Conservation (phyloP, 2,329 filamentous ascomycete genomes). For the Macrophomina phaseolina region DNA sequence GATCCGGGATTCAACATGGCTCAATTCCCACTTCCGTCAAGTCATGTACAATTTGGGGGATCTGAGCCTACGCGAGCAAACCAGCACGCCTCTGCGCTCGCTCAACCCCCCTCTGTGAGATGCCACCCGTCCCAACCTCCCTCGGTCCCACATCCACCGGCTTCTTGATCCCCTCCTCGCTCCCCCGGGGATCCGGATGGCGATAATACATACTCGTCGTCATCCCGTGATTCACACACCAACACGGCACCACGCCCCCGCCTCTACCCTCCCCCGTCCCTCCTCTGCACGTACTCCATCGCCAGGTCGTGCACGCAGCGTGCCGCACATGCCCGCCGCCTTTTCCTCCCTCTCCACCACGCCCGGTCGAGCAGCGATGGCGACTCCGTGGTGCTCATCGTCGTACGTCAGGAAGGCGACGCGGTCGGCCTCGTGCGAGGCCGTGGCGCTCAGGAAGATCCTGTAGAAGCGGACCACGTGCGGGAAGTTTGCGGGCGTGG, state of each 20-base stretch:
- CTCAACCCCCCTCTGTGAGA: not conserved
- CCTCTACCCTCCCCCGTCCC: constrained; percentile 38
- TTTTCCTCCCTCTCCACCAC: constrained; percentile 32
- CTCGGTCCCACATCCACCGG: constrained; percentile 28
- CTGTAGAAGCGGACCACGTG: constrained; percentile 47
- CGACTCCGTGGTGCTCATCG: constrained; percentile 56
- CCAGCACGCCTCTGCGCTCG: not conserved
- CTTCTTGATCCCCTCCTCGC: constrained; percentile 31
- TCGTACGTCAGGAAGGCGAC: constrained; percentile 53
- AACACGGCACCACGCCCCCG: constrained; percentile 48
- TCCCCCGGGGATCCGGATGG: constrained; percentile 51
- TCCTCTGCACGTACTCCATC: constrained; percentile 38
- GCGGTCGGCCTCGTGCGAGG: constrained; percentile 34
- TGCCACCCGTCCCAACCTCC: not conserved
- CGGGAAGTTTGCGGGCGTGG: constrained; percentile 34
- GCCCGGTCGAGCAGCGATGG: constrained; percentile 41
- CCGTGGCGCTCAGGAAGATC: constrained; percentile 44
- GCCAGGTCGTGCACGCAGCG: constrained; percentile 52
- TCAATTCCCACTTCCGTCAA: too few relatives aligned
- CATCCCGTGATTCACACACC: constrained; percentile 56
- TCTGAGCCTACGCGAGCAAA: not conserved
- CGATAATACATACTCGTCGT: constrained; percentile 56
- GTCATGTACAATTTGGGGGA: too few relatives aligned
- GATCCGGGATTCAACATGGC: not conserved
- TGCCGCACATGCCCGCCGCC: constrained; percentile 49